phyloP scores from a whole-genome alignment of 495 filamentous ascomycete species.

The Pseudoneurospora amorphoporcata region DNA sequence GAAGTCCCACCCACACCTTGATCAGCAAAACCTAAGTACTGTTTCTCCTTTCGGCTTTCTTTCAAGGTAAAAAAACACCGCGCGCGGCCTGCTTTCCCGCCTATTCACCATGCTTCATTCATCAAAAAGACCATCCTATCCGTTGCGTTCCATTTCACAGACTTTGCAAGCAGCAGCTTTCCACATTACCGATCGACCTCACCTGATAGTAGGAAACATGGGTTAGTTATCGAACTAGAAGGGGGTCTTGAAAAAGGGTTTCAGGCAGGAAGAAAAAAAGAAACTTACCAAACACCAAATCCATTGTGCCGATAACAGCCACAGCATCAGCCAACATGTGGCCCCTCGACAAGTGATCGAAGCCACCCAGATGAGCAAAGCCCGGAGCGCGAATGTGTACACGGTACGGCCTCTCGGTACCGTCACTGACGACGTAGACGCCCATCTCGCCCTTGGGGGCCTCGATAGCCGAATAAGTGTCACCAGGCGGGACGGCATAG shows the following conservation, averaged over 20 bases:
- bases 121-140: neutral
- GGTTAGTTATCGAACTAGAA: slow-evolving; percentile 7
- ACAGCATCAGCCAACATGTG: slow-evolving; percentile 96
- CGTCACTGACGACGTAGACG: slow-evolving; percentile 94
- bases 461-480: slow-evolving; percentile 97
- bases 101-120: neutral
- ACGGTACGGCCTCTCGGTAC: slow-evolving; percentile 89
- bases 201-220: slow-evolving; percentile 16
- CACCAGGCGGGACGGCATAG: slow-evolving; percentile 93
- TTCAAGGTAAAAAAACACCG: neutral
- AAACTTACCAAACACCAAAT: slow-evolving; percentile 55
- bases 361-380: slow-evolving; percentile 89
- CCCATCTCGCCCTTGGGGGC: slow-evolving; percentile 99
- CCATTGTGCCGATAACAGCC: slow-evolving; percentile 92
- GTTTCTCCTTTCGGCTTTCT: neutral
- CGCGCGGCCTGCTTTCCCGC: neutral
- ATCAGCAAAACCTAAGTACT: neutral
- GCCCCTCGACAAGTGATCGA: slow-evolving; percentile 84
- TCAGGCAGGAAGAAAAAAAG: neutral
- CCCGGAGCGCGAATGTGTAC: slow-evolving; percentile 97
- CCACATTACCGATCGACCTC: slow-evolving; percentile 40
- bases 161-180: neutral
- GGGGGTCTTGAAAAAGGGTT: neutral
- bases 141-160: neutral
- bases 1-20: neutral